Percentiles rank a stretch among this genome's conserved stretches.
Evolutionary conservation across 2,329 filamentous ascomycete genomes (phyloP).

Genomic region (Colletotrichum tamarilloi): DNA sequence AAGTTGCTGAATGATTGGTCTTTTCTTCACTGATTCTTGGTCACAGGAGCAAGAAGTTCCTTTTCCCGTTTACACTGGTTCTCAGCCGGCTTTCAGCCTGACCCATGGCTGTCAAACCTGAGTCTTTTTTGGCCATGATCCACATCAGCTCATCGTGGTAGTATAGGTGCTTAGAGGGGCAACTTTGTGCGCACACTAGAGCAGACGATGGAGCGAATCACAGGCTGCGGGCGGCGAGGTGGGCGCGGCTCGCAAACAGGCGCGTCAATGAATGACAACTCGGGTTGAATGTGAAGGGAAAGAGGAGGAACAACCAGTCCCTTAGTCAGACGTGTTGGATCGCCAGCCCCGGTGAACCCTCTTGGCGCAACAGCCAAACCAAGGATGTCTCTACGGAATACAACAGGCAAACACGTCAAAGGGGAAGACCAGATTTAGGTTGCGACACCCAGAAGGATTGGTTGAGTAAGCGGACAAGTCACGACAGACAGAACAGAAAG

Average conservation of each 20-base stretch:
- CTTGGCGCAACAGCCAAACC: slow-evolving; percentile 22
- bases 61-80: neutral
- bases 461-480: slow-evolving; percentile 3
- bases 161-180: neutral
- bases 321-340: slow-evolving; percentile 24
- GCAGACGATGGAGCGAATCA: slow-evolving; percentile 13
- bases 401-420: neutral
- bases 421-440: slow-evolving; percentile 1
- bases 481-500: neutral
- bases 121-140: neutral
- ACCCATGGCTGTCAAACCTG: neutral
- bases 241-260: slow-evolving; percentile 25
- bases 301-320: slow-evolving; percentile 16
- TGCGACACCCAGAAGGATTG: neutral
- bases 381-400: neutral
- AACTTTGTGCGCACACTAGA: neutral
- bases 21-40: neutral
- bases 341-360: slow-evolving; percentile 14
- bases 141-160: slow-evolving; percentile 20
- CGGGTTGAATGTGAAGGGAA: slow-evolving; percentile 7
- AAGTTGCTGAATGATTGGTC: slow-evolving; percentile 18
- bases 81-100: slow-evolving; percentile 15
- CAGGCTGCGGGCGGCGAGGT: slow-evolving; percentile 20
- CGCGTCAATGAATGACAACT: slow-evolving; percentile 16
- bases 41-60: neutral